Percentiles rank a stretch among this genome's conserved stretches.
Evolutionary conservation across 129 eudicot genomes (phyloP).

Genomic region (Artemisia argyi): DNA sequence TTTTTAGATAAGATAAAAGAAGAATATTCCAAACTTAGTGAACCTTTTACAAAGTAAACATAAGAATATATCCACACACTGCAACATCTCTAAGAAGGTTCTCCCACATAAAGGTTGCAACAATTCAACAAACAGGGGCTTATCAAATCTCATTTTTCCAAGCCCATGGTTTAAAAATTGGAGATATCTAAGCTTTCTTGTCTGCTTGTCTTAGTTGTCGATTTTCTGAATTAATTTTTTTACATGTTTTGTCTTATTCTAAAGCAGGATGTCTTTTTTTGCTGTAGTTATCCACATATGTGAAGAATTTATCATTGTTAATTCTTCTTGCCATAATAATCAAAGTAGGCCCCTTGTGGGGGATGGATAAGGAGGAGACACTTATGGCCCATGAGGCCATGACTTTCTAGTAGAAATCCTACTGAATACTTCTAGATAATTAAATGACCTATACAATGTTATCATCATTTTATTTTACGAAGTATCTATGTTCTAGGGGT

Average conservation of each 20-base stretch:
- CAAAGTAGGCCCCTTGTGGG: slow-evolving; percentile 32
- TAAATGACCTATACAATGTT: too few species aligned
- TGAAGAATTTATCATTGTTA: slow-evolving; percentile 12
- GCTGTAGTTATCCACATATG: slow-evolving; percentile 23
- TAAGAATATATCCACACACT: neutral
- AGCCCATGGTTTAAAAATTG: neutral
- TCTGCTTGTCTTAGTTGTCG: neutral
- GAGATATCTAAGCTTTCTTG: neutral
- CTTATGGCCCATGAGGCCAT: neutral
- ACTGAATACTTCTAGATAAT: too few species aligned
- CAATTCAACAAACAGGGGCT: slow-evolving; percentile 12
- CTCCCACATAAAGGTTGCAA: neutral
- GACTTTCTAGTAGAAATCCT: too few species aligned
- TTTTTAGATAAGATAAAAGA: neutral
- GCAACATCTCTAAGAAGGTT: neutral
- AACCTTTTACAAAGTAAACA: slow-evolving; percentile 9
- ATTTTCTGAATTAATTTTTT: neutral
- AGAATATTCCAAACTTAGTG: neutral
- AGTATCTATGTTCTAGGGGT: too few species aligned
- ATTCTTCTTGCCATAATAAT: slow-evolving; percentile 25
- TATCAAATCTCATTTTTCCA: neutral
- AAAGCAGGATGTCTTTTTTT: neutral
- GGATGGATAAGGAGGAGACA: slow-evolving; percentile 21
- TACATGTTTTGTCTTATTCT: slow-evolving; percentile 20
- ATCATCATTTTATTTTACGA: too few species aligned